Evolutionary conservation across 2,329 filamentous ascomycete genomes (phyloP), one percentile per base, ranked within the genome.

Genomic region (Fusarium sp.): DNA sequence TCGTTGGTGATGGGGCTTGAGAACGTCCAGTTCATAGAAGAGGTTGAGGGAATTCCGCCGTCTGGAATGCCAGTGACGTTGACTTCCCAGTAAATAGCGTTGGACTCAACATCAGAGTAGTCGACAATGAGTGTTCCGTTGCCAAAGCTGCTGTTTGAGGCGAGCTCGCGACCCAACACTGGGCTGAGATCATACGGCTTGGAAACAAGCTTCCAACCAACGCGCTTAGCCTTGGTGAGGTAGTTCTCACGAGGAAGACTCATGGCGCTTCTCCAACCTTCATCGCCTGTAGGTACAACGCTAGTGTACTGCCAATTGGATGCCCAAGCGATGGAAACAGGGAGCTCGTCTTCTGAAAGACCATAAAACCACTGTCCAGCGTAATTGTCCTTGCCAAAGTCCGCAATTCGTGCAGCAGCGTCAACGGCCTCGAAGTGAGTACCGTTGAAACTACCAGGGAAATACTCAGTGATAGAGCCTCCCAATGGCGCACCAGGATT

Each of bases 391-490:
- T 82, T 82, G 21, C 79, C 81, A 40, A 82, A 82, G 54, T 82
- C 81, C 1, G 79, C 73, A 8, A 80, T 74, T 12, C 81, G 62
- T 3, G 80, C 74, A 11, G 73, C 75, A 5, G 66, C 69, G 12
- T 81, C 80, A 16, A 79, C 71, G 15, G 79, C 70, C n/a, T 75
- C 69, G 67, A 91, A 92, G 77, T 90, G 87, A 0, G 88, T 91
- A n/a, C 90, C 90, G 71, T 92, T 90, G 82, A 91, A 92, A 5
- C 80, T 81, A 9, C 90, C 90, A 0, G 87, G 81, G 81, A 88
- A 88, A 77, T 90, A 91, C 77, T 90, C 80, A 2, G 84, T 85
- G 23, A 86, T 84, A 3, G 86, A 89, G 2, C 89, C 89, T 13
- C 89, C 89, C 0, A 86, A 80, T 0, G 88, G 88, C 0, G 87